These are phyloP conservation scores for Penicillium hesseltinei DNA, from an alignment of 2,329 filamentous ascomycete genomes.

Conservation along the genomic window DNA sequence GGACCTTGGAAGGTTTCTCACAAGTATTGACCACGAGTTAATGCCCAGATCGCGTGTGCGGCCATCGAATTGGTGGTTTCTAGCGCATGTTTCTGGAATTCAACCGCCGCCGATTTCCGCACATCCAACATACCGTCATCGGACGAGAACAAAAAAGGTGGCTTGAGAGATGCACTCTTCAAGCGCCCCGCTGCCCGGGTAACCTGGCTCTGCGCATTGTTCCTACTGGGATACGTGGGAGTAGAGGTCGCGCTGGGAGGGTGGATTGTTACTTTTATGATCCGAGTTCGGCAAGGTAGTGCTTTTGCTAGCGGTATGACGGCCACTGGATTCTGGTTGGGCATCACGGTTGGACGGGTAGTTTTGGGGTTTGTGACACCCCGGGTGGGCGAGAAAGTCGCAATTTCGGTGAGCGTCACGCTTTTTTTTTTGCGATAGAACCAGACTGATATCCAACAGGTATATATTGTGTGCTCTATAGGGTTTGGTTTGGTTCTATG, in stretches of 20 bases:
- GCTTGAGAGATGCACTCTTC: conserved; percentile 21
- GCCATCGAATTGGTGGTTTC: conserved; percentile 26
- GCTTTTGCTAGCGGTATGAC: conserved; percentile 72
- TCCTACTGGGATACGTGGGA: conserved; percentile 76
- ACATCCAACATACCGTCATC: conserved; percentile 7
- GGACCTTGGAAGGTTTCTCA: too few relatives aligned
- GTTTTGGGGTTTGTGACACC: conserved; percentile 74
- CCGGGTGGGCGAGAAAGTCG: conserved; percentile 63
- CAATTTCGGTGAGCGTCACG: conserved; percentile 46
- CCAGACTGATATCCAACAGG: conserved; percentile 14
- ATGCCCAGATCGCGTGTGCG: conserved; percentile 26
- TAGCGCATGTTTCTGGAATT: conserved; percentile 23
- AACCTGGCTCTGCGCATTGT: conserved; percentile 51
- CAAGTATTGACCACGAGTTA: neutral
- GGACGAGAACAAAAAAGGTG: conserved; percentile 18
- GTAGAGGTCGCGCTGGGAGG: conserved; percentile 69
- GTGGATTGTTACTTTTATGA: conserved; percentile 86
- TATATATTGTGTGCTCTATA: conserved; percentile 65
- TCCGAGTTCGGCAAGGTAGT: conserved; percentile 67
- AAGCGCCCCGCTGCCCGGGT: conserved; percentile 24
- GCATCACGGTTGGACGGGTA: conserved; percentile 71
- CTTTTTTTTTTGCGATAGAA: neutral
- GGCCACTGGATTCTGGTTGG: conserved; percentile 80
- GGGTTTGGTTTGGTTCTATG: conserved; percentile 72
- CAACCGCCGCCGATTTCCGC: conserved; percentile 20